Evolutionary conservation across 306 rosid genomes (phyloP).

Genomic region (Betula pendula): DNA sequence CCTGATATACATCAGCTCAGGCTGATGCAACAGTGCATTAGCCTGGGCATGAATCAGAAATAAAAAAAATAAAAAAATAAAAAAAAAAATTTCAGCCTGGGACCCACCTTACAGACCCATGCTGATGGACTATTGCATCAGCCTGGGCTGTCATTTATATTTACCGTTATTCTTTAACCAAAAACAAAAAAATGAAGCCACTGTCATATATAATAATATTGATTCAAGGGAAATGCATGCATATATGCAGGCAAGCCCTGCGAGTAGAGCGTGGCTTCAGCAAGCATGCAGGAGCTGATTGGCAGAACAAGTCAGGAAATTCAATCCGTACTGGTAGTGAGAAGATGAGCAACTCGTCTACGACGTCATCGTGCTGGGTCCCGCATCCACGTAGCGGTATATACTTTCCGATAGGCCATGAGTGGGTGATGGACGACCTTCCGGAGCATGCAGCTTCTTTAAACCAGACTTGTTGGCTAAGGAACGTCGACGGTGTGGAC

Average conservation of each 20-base stretch:
- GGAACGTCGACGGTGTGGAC: slow-evolving; percentile 5
- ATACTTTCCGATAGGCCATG: no score
- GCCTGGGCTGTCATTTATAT: no score
- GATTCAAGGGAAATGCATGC: not conserved
- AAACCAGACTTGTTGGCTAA: not conserved
- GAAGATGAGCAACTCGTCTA: not conserved
- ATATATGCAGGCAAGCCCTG: not conserved
- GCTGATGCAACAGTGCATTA: no score
- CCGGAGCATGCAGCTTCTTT: not conserved
- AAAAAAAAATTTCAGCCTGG: no score
- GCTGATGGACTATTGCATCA: no score
- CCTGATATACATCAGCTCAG: no score
- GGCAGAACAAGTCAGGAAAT: not conserved
- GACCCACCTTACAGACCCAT: no score
- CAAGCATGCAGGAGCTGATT: not conserved
- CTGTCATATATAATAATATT: no score
- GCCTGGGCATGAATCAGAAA: no score
- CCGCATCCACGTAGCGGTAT: not conserved
- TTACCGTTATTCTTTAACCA: no score
- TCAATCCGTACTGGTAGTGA: not conserved
- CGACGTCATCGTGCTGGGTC: not conserved
- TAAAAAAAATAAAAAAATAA: no score
- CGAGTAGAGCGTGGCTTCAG: not conserved
- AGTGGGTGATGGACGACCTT: not conserved
- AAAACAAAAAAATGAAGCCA: no score